Percentiles rank a stretch among this genome's conserved stretches.
Evolutionary conservation across 306 rosid genomes (phyloP).

Genomic region (Datisca glomerata): DNA sequence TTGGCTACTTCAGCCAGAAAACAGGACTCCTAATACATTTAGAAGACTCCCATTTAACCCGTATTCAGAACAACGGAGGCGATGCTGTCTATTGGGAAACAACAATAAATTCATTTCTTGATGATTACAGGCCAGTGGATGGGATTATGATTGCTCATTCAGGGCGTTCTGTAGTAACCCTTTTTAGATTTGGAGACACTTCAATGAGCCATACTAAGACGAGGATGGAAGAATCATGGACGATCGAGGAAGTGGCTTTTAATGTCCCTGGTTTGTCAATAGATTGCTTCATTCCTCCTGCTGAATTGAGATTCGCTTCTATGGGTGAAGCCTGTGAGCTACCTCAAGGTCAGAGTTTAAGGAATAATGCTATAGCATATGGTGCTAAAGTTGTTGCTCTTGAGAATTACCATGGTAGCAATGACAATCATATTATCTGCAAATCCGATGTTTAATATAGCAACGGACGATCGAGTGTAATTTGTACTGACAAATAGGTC

Average conservation of each 20-base stretch:
- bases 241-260: slow-evolving; percentile 94
- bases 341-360: slow-evolving; percentile 59
- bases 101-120: too few relatives aligned
- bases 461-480: slow-evolving; percentile 2
- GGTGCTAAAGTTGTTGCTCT: slow-evolving; percentile 55
- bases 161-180: slow-evolving; percentile 87
- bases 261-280: slow-evolving; percentile 85
- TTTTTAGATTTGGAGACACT: slow-evolving; percentile 98
- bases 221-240: slow-evolving; percentile 98
- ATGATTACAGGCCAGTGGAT: slow-evolving; percentile 78
- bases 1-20: too few relatives aligned
- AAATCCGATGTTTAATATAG: slow-evolving; percentile 46
- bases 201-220: slow-evolving; percentile 98
- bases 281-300: slow-evolving; percentile 98
- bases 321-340: slow-evolving; percentile 81
- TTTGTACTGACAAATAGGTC: neutral
- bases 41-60: slow-evolving; percentile 98
- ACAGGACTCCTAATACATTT: slow-evolving; percentile 93
- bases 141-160: slow-evolving; percentile 95
- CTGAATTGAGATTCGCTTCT: slow-evolving; percentile 76
- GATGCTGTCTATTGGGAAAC: slow-evolving; percentile 99
- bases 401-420: slow-evolving; percentile 50
- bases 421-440: slow-evolving; percentile 35
- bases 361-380: slow-evolving; percentile 34
- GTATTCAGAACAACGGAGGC: slow-evolving; percentile 94